Base-by-base conservation (phyloP, 2,329 filamentous ascomycete genomes). In the Colletotrichum tabaci region DNA sequence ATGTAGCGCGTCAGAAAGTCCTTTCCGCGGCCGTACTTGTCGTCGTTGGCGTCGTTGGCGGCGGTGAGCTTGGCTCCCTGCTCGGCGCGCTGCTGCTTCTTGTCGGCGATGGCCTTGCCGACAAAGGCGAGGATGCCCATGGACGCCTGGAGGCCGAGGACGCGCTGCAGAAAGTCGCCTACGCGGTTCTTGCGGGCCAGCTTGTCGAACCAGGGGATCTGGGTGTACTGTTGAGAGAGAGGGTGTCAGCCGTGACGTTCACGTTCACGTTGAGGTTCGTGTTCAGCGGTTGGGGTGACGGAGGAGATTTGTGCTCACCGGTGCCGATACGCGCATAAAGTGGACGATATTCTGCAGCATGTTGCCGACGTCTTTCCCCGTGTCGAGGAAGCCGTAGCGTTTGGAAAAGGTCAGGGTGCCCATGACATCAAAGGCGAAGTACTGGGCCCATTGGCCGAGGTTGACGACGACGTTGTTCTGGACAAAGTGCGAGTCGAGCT, bases 381-480 rank as follows among this genome's bases (percentile, higher is more conserved):
- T 73, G 35, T 83, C 81, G 2, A 84, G 73, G 46, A 82, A 83
- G 2, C 82, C 82, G 18, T 83, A 75, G 1, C 80, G 76, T 38
- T 77, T 77, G 9, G 75, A 75, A 61, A 77, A 82, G 0, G 81
- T 83, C 42, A 83, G 80, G 23, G 76, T 71, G 0, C 78, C 79
- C 40, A 83, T 81, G 2, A 83, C 81, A 62, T 84, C 82, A 65
- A 84, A 83, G 0, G 82, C 82, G 40, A 82, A 84, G 68, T 80
- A 83, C 53, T 82, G 81, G 6, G 81, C 66, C 80, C 80, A 82
- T 46, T 81, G 76, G 0, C 76, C 76, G 74, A 82, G 76, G 9
- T 82, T 76, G 1, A 50, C 16, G 7, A 35, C 40, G 18, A 18
- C 15, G 15, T 47, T 30, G 21, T 55, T 55, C 2, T 23, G 35